These are phyloP conservation scores for Cocos nucifera DNA, from an alignment of 176 grass and related monocot species.

Conservation along the genomic window DNA sequence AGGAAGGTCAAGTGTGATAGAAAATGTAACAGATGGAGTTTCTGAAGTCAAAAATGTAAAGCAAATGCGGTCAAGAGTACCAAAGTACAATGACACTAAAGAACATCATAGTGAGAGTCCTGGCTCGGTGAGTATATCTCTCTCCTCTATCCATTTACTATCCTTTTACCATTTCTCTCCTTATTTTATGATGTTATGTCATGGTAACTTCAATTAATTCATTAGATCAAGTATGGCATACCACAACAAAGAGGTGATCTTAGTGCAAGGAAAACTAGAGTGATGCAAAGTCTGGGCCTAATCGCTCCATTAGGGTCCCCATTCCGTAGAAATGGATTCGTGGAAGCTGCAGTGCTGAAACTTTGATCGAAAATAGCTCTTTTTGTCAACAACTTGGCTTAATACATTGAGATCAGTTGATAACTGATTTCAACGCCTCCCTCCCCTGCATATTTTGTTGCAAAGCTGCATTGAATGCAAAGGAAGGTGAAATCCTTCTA, in stretches of 20 bases:
- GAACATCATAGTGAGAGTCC: conserved; percentile 6
- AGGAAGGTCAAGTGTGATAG: neutral
- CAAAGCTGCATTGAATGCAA: no score
- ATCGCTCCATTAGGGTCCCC: conserved; percentile 75
- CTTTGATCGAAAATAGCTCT: neutral
- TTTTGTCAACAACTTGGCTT: neutral
- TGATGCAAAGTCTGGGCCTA: conserved; percentile 65
- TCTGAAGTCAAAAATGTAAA: neutral
- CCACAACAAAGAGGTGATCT: conserved; percentile 26
- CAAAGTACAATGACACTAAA: conserved; percentile 7
- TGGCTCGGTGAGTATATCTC: conserved; percentile 4
- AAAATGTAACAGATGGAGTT: conserved; percentile 5
- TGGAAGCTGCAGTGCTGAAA: conserved; percentile 1
- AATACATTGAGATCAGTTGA: no score
- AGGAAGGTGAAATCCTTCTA: no score
- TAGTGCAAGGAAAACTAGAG: conserved; percentile 40
- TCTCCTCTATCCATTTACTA: neutral
- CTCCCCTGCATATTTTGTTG: no score
- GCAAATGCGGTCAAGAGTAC: neutral
- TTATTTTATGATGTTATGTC: conserved; percentile 5
- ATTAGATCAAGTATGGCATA: conserved; percentile 31
- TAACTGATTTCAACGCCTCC: no score
- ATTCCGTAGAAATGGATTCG: conserved; percentile 21
- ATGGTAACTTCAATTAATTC: conserved; percentile 29
- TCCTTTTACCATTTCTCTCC: conserved; percentile 11